Percentiles rank a stretch among this genome's conserved stretches.
These are phyloP conservation scores for Rosa chinensis DNA, from an alignment of 306 rosid species.

Conservation along the genomic window DNA sequence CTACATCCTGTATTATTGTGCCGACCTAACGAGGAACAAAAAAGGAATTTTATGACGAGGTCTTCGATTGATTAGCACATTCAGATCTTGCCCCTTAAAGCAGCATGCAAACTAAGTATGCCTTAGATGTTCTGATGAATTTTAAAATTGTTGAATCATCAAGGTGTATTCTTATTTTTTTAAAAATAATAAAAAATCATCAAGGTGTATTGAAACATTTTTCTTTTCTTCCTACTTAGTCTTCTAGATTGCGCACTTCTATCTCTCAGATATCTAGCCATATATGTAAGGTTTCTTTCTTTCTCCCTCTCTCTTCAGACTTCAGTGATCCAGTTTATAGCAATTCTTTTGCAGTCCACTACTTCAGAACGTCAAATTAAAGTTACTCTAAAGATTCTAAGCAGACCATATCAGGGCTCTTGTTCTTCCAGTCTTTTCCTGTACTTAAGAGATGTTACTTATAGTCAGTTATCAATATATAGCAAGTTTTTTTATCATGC, in stretches of 20 bases:
- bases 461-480: neutral
- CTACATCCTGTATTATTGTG: neutral
- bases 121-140: neutral
- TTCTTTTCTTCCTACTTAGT: neutral
- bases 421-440: neutral
- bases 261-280: neutral
- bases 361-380: neutral
- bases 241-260: neutral
- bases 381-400: neutral
- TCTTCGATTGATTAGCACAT: neutral
- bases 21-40: neutral
- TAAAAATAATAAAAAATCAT: neutral
- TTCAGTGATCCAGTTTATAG: constrained; percentile 2
- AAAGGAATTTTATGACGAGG: neutral
- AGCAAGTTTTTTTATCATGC: neutral
- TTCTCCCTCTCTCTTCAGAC: neutral
- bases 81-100: neutral
- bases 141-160: neutral
- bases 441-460: neutral
- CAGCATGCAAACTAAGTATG: neutral
- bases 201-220: neutral
- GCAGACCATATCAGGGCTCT: neutral
- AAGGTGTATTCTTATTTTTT: neutral
- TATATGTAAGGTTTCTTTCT: neutral
- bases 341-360: neutral